Evolutionary conservation across 164 flowering plant species (phyloP).

Genomic region (Liquidambar formosana): DNA sequence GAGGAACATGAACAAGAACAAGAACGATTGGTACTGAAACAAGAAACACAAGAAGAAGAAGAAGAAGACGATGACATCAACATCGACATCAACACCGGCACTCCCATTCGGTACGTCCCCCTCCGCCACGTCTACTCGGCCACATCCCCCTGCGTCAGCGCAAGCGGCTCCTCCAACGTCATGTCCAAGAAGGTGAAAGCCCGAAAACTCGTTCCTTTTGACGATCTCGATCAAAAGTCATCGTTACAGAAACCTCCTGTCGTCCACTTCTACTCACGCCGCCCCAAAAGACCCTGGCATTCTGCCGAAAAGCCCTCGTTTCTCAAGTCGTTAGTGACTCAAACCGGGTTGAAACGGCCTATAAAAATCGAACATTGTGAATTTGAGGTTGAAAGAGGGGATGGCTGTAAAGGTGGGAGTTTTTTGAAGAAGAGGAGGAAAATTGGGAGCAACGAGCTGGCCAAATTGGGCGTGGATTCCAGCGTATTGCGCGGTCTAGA

Average conservation of each 20-base stretch:
- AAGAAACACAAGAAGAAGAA: constrained; percentile 16
- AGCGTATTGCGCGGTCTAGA: constrained; percentile 13
- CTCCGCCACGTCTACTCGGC: constrained; percentile 74
- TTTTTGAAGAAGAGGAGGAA: constrained; percentile 26
- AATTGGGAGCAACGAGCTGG: constrained; percentile 30
- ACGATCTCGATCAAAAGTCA: constrained; percentile 3
- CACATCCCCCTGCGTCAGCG: constrained; percentile 45
- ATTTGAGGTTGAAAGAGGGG: not conserved
- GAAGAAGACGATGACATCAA: constrained; percentile 33
- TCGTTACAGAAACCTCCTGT: constrained; percentile 16
- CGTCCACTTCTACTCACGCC: constrained; percentile 48
- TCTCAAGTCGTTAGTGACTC: constrained; percentile 13
- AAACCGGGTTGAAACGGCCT: not conserved
- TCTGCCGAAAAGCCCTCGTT: constrained; percentile 13
- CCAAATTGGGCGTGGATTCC: constrained; percentile 44
- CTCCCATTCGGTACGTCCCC: constrained; percentile 63
- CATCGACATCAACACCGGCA: constrained; percentile 19
- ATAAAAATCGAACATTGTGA: constrained; percentile 17
- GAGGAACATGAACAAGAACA: not conserved
- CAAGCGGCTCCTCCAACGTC: constrained; percentile 55
- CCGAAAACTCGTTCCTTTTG: constrained; percentile 34
- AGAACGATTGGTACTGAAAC: not conserved
- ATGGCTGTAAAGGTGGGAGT: not conserved
- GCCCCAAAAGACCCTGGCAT: constrained; percentile 31
- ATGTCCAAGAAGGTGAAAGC: constrained; percentile 81